Evolutionary conservation across 805 yeast genomes (phyloP), one percentile per base, ranked within the genome.

Genomic region (Kazachstania taianensis): DNA sequence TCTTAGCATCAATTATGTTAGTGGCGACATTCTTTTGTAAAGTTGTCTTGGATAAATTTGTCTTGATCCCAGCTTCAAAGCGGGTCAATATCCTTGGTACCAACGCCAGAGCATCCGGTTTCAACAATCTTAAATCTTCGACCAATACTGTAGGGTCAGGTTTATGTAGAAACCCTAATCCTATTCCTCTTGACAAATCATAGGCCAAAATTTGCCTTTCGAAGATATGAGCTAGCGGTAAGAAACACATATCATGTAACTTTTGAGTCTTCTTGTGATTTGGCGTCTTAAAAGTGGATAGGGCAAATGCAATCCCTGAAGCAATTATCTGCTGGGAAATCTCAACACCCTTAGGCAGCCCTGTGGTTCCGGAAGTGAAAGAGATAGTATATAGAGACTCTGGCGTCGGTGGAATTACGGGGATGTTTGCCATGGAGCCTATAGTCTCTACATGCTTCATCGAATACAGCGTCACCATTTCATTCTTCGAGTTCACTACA

Each of bases 351-450:
- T 80, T 79, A 32, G 87, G 87, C 13, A 68, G 57, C 13, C 85
- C 85, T 1, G 86, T 78, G 2, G 87, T 79, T 22, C 87, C 87
- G 0, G 83, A 75, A 2, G 87, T 80, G 53, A 78, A 79, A 6
- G 79, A 73, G 32, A 80, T 70, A 13, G 86, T 76, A 52, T 73
- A 75, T 14, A 70, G 32, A 17, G 70, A 67, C 12, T 71, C 67
- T 1, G 76, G 70, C 1, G 55, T 59, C 18, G 84, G 81, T 9
- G 72, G 72, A 28, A 54, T 49, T 40, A 54, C 48, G 28, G 67
- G 59, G 33, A 55, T 48, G 35, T 72, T 67, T 31, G 70, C 62
- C 39, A 67, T 53, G 41, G 44, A 49, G 34, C 71, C 74, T 39
- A 70, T 40, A 3, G 52, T 44, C 34, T 65, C 63, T 6, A 71